Evolutionary conservation across 2,329 filamentous ascomycete genomes (phyloP).

Genomic region (Didymella pinodella): DNA sequence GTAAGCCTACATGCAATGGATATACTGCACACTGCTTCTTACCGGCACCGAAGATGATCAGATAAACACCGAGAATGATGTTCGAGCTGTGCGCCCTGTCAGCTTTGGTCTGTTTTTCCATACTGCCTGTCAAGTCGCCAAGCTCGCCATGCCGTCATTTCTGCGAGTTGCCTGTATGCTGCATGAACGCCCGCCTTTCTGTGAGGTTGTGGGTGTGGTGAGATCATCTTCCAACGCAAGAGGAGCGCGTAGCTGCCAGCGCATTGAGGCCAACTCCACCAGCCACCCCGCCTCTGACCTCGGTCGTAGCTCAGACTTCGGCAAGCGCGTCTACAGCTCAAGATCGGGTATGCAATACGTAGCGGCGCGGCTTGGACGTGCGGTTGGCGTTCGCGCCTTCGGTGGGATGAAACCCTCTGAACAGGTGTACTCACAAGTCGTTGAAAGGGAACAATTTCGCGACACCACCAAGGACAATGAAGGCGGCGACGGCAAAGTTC

Average conservation of each 20-base stretch:
- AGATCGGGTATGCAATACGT: not conserved
- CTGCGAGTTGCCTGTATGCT: not conserved
- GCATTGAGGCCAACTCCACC: not conserved
- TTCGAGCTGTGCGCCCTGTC: constrained; percentile 61
- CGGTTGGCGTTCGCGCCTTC: constrained; percentile 8
- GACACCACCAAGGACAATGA: constrained; percentile 87
- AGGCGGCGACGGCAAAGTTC: constrained; percentile 85
- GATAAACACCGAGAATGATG: constrained; percentile 83
- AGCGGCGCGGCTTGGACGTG: not conserved
- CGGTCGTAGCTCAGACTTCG: not conserved
- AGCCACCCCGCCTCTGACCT: not conserved
- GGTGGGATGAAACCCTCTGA: constrained; percentile 14
- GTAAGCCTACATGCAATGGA: constrained; percentile 16
- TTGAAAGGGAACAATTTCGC: constrained; percentile 69
- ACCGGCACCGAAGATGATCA: constrained; percentile 90
- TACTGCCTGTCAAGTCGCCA: not conserved
- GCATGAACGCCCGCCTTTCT: too few relatives aligned
- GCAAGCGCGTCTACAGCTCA: not conserved
- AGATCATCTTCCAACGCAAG: not conserved
- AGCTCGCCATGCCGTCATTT: not conserved
- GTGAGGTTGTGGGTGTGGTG: not conserved
- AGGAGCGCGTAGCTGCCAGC: not conserved
- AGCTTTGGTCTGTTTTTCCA: constrained; percentile 23
- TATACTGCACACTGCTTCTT: constrained; percentile 45
- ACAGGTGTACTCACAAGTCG: constrained; percentile 46